Base-by-base conservation (phyloP, 1,139 yeast species). In the Sugiyamaella neomexicana region DNA sequence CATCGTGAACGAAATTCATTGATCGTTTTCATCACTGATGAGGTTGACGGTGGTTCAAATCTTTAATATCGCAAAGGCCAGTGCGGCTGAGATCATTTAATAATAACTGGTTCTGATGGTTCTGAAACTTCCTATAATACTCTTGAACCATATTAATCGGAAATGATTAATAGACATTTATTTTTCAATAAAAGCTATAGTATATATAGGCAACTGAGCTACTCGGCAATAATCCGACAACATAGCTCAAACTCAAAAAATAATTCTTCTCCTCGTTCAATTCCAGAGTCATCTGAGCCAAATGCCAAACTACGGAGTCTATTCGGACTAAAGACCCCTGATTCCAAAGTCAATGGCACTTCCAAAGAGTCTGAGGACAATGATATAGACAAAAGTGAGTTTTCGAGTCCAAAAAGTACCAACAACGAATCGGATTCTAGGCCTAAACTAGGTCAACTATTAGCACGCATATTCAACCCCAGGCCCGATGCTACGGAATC, bases 391-490 rank as follows among this genome's bases (percentile, higher is more conserved):
- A 43, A 10, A 12, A 15, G 4, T 7, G 34, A 13, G 38, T 10
- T n/a, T n/a, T 16, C 20, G 9, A 7, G 6, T 1, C 5, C 17
- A 10, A 17, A 41, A 25, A 27, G 17, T 32, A 9, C 10, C 44
- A 13, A 25, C 34, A 46, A 13, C 49, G 42, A 10, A 15, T 37
- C 13, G 12, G 17, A 29, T 31, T 27, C 4, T 9, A 4, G 34
- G 10, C 50, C 50, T 8, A 37, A 29, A 17, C 40, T 50, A 9
- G 53, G 53, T 1, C 48, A 32, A n/a, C 45, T 50, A 2, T 25
- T 50, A 39, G 53, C 53, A 9, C 42, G 48, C 13, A 50, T 50
- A 13, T 50, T 50, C 53, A 50, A 45, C 25, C 53, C 53, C 16
- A 50, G 43, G 17, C 47, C 47, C 6, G 27, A 45, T 29, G 49